Evolutionary conservation across 176 grass and related monocot genomes (phyloP).

Genomic region (Aegilops tauschii): DNA sequence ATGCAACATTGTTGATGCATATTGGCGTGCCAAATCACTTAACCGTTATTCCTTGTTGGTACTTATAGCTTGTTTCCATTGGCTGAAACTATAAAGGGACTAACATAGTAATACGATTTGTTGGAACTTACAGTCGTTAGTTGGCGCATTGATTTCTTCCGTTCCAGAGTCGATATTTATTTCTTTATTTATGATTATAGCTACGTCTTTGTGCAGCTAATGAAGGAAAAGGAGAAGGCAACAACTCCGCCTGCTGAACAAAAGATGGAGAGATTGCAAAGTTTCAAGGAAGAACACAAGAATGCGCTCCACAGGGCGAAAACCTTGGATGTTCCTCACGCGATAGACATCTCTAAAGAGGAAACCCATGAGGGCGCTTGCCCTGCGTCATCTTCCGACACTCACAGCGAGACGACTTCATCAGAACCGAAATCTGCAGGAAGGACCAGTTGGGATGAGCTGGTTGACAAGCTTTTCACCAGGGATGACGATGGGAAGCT

Average conservation of each 20-base stretch:
- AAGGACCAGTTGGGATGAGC: slow-evolving; percentile 76
- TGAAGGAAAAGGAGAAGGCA: slow-evolving; percentile 41
- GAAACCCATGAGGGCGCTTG: slow-evolving; percentile 21
- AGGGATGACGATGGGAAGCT: slow-evolving; percentile 62
- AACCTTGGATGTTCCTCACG: slow-evolving; percentile 71
- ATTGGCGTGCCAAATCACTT: neutral
- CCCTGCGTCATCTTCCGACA: slow-evolving; percentile 6
- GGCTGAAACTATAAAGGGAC: neutral
- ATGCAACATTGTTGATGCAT: neutral
- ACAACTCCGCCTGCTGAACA: slow-evolving; percentile 47
- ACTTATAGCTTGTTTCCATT: neutral
- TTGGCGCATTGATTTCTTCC: neutral
- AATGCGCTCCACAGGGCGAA: slow-evolving; percentile 61
- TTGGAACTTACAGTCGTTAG: neutral
- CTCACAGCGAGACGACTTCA: slow-evolving; percentile 6
- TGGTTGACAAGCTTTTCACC: slow-evolving; percentile 76
- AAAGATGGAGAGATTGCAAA: slow-evolving; percentile 72
- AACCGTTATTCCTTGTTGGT: neutral
- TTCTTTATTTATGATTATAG: neutral
- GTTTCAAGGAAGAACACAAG: slow-evolving; percentile 82
- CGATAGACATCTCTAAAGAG: slow-evolving; percentile 40
- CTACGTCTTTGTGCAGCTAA: slow-evolving; percentile 45
- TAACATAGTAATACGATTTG: neutral
- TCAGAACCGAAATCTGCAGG: slow-evolving; percentile 32
- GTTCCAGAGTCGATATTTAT: neutral